phyloP scores from a whole-genome alignment of 2,329 filamentous ascomycete species.

The Fusarium sublunatum region DNA sequence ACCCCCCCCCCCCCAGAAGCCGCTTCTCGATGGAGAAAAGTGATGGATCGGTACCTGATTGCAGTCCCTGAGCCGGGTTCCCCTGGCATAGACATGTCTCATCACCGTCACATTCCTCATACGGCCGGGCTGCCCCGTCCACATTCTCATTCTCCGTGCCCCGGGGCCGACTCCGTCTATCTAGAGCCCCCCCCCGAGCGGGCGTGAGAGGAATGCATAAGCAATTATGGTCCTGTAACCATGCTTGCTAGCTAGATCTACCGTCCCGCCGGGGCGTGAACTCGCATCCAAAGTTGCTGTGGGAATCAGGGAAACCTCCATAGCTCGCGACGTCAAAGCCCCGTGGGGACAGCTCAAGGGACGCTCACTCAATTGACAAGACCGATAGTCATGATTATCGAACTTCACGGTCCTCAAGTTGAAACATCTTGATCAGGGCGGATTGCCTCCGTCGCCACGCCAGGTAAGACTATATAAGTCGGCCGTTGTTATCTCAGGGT shows the following conservation, averaged over 20 bases:
- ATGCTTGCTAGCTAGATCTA: conserved; percentile 6
- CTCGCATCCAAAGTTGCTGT: conserved; percentile 29
- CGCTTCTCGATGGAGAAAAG: conserved; percentile 9
- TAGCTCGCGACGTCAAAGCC: conserved; percentile 24
- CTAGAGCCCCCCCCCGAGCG: conserved; percentile 19
- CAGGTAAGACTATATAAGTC: conserved; percentile 38
- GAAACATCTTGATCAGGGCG: conserved; percentile 32
- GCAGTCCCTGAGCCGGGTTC: conserved; percentile 16
- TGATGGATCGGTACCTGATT: conserved; percentile 23
- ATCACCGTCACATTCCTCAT: conserved; percentile 43
- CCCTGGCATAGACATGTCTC: conserved; percentile 29
- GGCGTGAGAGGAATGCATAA: conserved; percentile 42
- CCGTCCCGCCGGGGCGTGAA: conserved; percentile 15
- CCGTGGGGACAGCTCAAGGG: conserved; percentile 19
- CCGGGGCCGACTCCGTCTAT: conserved; percentile 39
- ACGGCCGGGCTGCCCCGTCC: conserved; percentile 28
- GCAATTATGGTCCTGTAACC: conserved; percentile 18
- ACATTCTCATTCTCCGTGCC: conserved; percentile 45
- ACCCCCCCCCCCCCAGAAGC: conserved; percentile 38
- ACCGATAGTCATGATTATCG: conserved; percentile 21
- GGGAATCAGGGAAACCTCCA: conserved; percentile 36
- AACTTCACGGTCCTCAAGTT: conserved; percentile 17
- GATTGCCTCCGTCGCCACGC: conserved; percentile 24
- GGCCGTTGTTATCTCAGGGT: conserved; percentile 34
- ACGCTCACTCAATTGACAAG: conserved; percentile 17